These are phyloP conservation scores for Pleurozium schreberi DNA, from an alignment of 225 moss, liverwort and hornwort species.

Conservation along the genomic window DNA sequence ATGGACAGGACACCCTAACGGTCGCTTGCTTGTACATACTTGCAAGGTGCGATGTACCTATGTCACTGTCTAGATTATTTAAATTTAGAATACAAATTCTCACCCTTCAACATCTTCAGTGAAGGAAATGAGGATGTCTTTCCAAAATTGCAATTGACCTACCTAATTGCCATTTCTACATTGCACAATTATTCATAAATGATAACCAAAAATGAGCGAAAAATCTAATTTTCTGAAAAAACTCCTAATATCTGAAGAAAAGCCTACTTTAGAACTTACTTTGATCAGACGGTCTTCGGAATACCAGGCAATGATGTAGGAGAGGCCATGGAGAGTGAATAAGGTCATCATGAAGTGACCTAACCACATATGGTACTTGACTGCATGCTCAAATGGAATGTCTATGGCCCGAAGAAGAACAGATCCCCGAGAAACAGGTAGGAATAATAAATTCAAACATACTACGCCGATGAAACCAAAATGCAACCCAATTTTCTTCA, in stretches of 20 bases:
- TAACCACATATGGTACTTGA: conserved; percentile 83
- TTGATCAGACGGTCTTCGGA: conserved; percentile 39
- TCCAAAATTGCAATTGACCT: neutral
- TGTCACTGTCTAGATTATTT: neutral
- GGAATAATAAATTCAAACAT: conserved; percentile 54
- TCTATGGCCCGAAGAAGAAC: conserved; percentile 63
- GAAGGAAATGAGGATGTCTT: neutral
- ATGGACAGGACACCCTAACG: neutral
- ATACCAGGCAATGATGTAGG: conserved; percentile 42
- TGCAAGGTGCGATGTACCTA: neutral
- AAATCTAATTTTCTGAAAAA: neutral
- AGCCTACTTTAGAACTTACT: conserved; percentile 14
- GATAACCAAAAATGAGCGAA: neutral
- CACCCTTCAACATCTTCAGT: neutral
- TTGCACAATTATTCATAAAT: neutral
- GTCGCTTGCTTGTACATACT: neutral
- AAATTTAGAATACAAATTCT: neutral
- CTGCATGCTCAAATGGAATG: conserved; percentile 85
- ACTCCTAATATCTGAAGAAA: neutral
- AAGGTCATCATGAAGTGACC: conserved; percentile 75
- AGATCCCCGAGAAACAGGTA: conserved; percentile 87
- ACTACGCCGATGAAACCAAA: conserved; percentile 59
- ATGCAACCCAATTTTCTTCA: conserved; percentile 33
- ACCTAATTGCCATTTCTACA: neutral
- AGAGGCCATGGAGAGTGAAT: conserved; percentile 66